Conservation (phyloP, 441 rosid genomes). For the Populus hybrid region DNA sequence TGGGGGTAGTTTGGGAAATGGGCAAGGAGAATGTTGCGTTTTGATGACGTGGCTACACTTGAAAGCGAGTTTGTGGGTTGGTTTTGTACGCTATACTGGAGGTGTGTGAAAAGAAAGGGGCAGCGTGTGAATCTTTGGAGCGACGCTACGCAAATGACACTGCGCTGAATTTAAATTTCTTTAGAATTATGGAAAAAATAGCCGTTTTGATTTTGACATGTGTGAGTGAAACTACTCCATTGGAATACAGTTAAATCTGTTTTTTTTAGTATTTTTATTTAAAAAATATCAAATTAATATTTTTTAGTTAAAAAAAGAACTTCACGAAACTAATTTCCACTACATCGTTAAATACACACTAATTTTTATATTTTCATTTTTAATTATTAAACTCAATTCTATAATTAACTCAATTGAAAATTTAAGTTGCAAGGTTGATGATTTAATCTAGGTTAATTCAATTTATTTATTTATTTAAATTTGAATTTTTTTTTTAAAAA, state of each 20-base stretch:
- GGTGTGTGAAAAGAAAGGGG: neutral
- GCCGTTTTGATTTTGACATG: neutral
- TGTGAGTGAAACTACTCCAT: neutral
- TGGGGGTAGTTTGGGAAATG: constrained; percentile 12
- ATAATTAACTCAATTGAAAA: no score
- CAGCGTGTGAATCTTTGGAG: constrained; percentile 35
- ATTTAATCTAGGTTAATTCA: no score
- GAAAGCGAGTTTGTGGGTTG: constrained; percentile 20
- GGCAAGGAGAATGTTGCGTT: neutral
- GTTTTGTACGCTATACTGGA: neutral
- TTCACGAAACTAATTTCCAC: no score
- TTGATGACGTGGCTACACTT: neutral
- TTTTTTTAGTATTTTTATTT: no score
- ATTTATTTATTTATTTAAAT: no score
- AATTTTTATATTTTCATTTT: no score
- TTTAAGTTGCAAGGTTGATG: no score
- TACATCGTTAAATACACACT: no score
- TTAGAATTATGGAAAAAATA: neutral
- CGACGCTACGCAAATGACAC: constrained; percentile 54
- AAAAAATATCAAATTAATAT: no score
- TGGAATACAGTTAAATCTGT: neutral
- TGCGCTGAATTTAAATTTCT: constrained; percentile 8
- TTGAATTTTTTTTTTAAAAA: no score
- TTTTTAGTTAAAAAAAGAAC: no score
- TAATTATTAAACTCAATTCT: no score